Evolutionary conservation across 352 stramenopile species (phyloP), one percentile per base, ranked within the genome.

Genomic region (Pythium brassicae): DNA sequence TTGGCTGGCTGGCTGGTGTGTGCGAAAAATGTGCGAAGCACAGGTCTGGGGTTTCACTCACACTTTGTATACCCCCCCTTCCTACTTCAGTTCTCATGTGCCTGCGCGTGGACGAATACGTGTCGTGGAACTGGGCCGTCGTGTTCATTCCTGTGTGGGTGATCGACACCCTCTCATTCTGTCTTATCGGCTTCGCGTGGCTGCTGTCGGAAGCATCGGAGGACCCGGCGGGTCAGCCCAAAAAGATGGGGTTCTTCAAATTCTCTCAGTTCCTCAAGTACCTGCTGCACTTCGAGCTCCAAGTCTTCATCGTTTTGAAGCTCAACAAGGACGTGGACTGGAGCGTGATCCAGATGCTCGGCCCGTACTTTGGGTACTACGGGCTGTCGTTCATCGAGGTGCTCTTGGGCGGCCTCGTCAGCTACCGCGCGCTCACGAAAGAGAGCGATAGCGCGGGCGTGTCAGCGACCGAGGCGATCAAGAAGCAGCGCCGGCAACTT

Each of bases 51-150:
- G n/a, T n/a, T n/a, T n/a, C n/a, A n/a, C n/a, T n/a, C n/a, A n/a
- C n/a, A n/a, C n/a, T n/a, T n/a, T n/a, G n/a, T n/a, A n/a, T n/a
- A n/a, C n/a, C n/a, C n/a, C n/a, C n/a, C n/a, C n/a, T n/a, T n/a
- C n/a, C n/a, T n/a, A n/a, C n/a, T n/a, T 12, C 45, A 94, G 83
- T 92, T 37, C 90, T 94, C 54, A 89, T 79, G 74, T 92, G 82
- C 57, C 63, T 94, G 3, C 76, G 83, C n/a, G 77, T 85, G 52
- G 79, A 94, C 65, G 59, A 86, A 0, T 82, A 63, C 0, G 81
- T 92, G 43, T 85, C 73, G 8, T 92, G 81, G 83, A 71, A 83
- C 66, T 94, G 83, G 83, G 65, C 77, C 4, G 73, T 86, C 27
- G 83, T 94, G 55, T 94, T 89, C 63, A 81, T 84, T 35, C 83